These are phyloP conservation scores for Macrolepiota albuminosa DNA, from an alignment of 768 basidiomycete species.

Conservation along the genomic window DNA sequence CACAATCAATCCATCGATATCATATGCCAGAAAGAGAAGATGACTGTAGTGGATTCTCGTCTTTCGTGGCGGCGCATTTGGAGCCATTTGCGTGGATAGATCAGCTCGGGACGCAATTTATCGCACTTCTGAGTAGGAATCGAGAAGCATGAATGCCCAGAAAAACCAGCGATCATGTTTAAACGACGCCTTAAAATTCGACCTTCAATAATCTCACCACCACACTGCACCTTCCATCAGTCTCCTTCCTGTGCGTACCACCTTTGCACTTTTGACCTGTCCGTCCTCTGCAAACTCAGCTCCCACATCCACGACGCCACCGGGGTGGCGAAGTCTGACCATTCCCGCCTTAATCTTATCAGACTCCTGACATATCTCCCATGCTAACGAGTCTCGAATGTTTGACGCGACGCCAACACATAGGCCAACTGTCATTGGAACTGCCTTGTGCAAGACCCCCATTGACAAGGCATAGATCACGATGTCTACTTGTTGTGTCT, in stretches of 20 bases:
- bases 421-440: conserved; percentile 70
- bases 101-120: not conserved
- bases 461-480: conserved; percentile 60
- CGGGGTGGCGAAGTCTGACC: conserved; percentile 58
- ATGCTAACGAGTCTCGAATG: conserved; percentile 49
- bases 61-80: not conserved
- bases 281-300: conserved; percentile 46
- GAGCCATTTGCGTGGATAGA: not conserved
- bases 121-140: not conserved
- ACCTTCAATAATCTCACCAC: conserved; percentile 36
- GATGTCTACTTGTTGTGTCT: conserved; percentile 38
- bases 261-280: conserved; percentile 51
- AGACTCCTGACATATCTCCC: conserved; percentile 38
- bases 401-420: conserved; percentile 63
- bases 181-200: conserved; percentile 5
- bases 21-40: not conserved
- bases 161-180: not conserved
- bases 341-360: conserved; percentile 16
- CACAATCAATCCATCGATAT: not conserved
- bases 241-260: conserved; percentile 63
- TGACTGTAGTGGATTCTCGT: not conserved
- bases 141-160: not conserved
- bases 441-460: conserved; percentile 67
- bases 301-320: conserved; percentile 65
- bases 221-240: conserved; percentile 69